Evolutionary conservation across 83 land plant genomes (phyloP), one percentile per base, ranked within the genome.

Genomic region (Diphasiastrum complanatum): DNA sequence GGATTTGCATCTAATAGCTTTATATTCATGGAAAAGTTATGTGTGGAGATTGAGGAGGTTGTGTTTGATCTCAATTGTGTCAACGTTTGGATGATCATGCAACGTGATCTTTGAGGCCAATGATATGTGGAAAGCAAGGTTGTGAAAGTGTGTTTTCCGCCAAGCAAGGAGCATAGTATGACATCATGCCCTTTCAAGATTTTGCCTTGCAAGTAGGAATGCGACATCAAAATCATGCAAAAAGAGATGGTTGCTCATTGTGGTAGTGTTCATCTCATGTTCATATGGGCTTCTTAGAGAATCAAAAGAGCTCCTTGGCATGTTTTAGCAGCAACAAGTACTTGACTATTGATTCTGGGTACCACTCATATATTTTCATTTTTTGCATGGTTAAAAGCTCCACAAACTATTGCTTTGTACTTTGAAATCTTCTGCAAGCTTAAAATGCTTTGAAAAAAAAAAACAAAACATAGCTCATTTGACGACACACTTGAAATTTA

Each of bases 251-350:
- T 65, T 20, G 36, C 18, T 25, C 74, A 71, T 26, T 71, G 74
- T 53, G 72, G 35, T n/a, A 71, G 61, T 19, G 61, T 56, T 0
- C 65, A 63, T 57, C 74, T 62, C 18, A 71, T 66, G 72, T 60
- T 20, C 18, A 23, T 45, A 19, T 27, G 59, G n/a, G 25, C 22
- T 1, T 70, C n/a, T n/a, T n/a, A n/a, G n/a, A n/a, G n/a, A n/a
- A n/a, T n/a, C n/a, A n/a, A n/a, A n/a, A n/a, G n/a, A n/a, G n/a
- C n/a, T n/a, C n/a, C n/a, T n/a, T n/a, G n/a, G n/a, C n/a, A n/a
- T n/a, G n/a, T n/a, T n/a, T n/a, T n/a, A n/a, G n/a, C n/a, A n/a
- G n/a, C n/a, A n/a, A n/a, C n/a, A n/a, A n/a, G n/a, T n/a, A n/a
- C n/a, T n/a, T n/a, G n/a, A n/a, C n/a, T n/a, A n/a, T n/a, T n/a